These are phyloP conservation scores for Pichia cabralensis DNA, from an alignment of 805 yeast species.

Conservation along the genomic window DNA sequence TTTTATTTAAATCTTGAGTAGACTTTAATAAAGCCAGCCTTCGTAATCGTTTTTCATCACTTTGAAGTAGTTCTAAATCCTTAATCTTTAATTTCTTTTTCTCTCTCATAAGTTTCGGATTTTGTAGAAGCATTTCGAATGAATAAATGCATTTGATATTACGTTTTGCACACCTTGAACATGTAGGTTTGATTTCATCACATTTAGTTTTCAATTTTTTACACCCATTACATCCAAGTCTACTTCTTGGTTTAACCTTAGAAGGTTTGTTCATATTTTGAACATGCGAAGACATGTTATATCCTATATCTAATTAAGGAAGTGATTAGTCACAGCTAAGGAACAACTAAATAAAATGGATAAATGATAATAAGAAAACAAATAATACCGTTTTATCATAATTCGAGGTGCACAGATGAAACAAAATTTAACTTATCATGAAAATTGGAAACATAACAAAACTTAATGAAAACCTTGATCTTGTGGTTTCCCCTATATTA, in stretches of 20 bases:
- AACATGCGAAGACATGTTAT: too few species aligned
- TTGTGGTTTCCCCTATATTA: too few species aligned
- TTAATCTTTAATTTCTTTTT: conserved; percentile 2
- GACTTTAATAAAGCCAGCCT: not conserved
- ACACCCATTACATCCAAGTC: conserved; percentile 9
- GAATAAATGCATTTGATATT: conserved; percentile 3
- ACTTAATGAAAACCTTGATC: too few species aligned
- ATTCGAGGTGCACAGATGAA: too few species aligned
- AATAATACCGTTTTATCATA: too few species aligned
- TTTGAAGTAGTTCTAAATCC: conserved; percentile 1
- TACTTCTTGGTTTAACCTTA: conserved; percentile 3
- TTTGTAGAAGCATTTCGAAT: conserved; percentile 7
- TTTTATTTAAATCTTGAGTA: not conserved
- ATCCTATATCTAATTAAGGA: too few species aligned
- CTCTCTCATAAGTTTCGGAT: not conserved
- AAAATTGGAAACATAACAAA: too few species aligned
- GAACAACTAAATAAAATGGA: too few species aligned
- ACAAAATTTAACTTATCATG: too few species aligned
- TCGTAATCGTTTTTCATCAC: not conserved
- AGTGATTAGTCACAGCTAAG: too few species aligned
- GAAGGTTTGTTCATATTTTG: not conserved
- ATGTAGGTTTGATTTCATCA: conserved; percentile 15
- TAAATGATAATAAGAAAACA: too few species aligned
- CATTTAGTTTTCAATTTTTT: conserved; percentile 17
- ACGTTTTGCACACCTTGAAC: conserved; percentile 10